A percentile compares a stretch with the other conserved stretches of the same genome.
phyloP scores from a whole-genome alignment of 306 rosid species.

The Ochetophila trinervis region DNA sequence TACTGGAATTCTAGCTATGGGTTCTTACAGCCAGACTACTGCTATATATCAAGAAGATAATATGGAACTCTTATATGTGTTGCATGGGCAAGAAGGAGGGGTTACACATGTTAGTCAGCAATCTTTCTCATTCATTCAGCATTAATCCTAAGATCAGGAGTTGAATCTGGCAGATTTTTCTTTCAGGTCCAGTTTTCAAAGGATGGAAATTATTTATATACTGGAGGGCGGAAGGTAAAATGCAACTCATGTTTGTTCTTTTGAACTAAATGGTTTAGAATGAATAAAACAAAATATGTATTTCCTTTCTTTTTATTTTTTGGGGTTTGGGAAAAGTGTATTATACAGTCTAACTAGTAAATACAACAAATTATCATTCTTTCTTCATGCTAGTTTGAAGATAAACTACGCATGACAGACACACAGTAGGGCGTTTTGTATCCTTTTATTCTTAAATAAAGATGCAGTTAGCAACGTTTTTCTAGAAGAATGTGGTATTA shows the following conservation, averaged over 20 bases:
- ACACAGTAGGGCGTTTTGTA: no score
- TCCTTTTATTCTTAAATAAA: no score
- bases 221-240: constrained; percentile 89
- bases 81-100: constrained; percentile 99
- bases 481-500: no score
- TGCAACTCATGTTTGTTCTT: constrained; percentile 11
- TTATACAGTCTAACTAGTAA: no score
- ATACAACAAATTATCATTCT: no score
- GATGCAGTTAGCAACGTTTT: no score
- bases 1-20: constrained; percentile 82
- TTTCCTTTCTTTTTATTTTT: background rate
- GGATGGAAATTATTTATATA: constrained; percentile 90
- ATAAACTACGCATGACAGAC: no score
- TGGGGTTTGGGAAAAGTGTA: background rate
- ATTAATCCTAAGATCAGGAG: constrained; percentile 19
- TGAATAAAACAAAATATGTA: background rate
- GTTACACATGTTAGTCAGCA: constrained; percentile 80
- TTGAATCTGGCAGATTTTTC: constrained; percentile 22
- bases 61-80: constrained; percentile 79
- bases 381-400: no score
- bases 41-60: constrained; percentile 87
- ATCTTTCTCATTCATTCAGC: constrained; percentile 26
- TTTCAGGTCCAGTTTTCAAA: constrained; percentile 86
- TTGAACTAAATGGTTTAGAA: background rate
- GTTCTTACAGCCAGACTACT: constrained; percentile 85